These are phyloP conservation scores for Leccinum arenicola DNA, from an alignment of 768 basidiomycete species.

Conservation along the genomic window DNA sequence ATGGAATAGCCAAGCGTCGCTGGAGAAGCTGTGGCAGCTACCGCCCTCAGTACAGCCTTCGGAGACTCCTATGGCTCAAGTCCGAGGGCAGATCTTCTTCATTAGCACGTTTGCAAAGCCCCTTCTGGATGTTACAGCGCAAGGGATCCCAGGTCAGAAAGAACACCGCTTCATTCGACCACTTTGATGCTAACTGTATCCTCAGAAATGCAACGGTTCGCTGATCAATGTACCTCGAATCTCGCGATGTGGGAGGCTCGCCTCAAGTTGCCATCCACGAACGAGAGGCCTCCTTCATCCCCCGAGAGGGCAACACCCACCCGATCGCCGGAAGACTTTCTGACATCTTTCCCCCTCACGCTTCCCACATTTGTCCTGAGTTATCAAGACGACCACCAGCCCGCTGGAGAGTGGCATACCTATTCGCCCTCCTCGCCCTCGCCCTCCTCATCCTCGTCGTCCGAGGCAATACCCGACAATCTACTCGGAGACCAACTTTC, in stretches of 20 bases:
- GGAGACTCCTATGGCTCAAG: conserved; percentile 59
- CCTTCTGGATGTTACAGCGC: conserved; percentile 71
- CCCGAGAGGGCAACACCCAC: conserved; percentile 23
- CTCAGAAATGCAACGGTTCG: conserved; percentile 66
- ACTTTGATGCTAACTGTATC: conserved; percentile 10
- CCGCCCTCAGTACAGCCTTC: conserved; percentile 52
- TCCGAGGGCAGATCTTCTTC: conserved; percentile 86
- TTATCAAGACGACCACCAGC: conserved; percentile 25
- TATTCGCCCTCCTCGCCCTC: conserved; percentile 30
- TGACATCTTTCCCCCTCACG: conserved; percentile 55
- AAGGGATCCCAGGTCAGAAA: conserved; percentile 67
- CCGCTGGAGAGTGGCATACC: conserved; percentile 24
- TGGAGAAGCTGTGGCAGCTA: conserved; percentile 77
- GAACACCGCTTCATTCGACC: not conserved
- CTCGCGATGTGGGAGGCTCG: conserved; percentile 66
- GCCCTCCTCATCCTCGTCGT: conserved; percentile 25
- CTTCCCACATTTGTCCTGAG: conserved; percentile 43
- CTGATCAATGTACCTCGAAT: conserved; percentile 66
- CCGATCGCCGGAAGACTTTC: conserved; percentile 42
- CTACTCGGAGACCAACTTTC: conserved; percentile 21
- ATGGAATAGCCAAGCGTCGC: conserved; percentile 86
- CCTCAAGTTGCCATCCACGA: conserved; percentile 34
- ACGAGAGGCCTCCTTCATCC: conserved; percentile 3
- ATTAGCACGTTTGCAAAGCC: conserved; percentile 81
- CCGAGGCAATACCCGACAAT: conserved; percentile 26